Conservation (phyloP, 2,329 filamentous ascomycete species). For the Penicillium sp. region DNA sequence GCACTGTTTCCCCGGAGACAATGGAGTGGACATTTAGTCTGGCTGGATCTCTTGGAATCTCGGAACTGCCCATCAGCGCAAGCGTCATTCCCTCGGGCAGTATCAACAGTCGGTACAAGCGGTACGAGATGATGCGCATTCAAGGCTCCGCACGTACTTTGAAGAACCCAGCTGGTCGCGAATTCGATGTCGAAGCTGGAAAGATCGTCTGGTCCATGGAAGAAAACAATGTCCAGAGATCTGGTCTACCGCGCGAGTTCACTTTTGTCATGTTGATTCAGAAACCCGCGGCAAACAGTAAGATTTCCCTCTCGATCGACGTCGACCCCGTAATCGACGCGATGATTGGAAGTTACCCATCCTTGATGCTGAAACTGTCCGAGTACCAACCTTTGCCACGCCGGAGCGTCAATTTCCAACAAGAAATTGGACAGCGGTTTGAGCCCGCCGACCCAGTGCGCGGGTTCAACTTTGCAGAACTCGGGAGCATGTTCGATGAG, state of each 20-base stretch:
- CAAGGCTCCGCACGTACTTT: constrained; percentile 48
- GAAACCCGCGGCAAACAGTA: constrained; percentile 43
- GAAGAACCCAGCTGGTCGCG: constrained; percentile 33
- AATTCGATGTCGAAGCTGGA: constrained; percentile 44
- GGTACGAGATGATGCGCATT: constrained; percentile 52
- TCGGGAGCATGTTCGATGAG: constrained; percentile 44
- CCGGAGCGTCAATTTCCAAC: constrained; percentile 40
- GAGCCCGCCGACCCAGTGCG: constrained; percentile 32
- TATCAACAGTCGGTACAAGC: constrained; percentile 42
- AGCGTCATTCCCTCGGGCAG: constrained; percentile 44
- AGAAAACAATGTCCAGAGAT: constrained; percentile 49
- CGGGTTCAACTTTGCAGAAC: constrained; percentile 48
- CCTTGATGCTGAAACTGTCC: constrained; percentile 38
- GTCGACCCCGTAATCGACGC: constrained; percentile 44
- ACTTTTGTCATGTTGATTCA: constrained; percentile 52
- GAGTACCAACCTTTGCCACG: constrained; percentile 41
- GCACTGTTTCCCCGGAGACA: constrained; percentile 48
- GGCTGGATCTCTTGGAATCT: constrained; percentile 47
- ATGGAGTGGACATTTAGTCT: constrained; percentile 51
- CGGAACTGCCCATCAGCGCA: constrained; percentile 45
- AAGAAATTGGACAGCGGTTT: constrained; percentile 47
- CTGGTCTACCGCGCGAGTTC: constrained; percentile 51
- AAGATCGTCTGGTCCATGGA: constrained; percentile 52
- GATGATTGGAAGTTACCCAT: constrained; percentile 44
- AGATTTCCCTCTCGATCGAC: constrained; percentile 41